Percentiles rank a stretch among this genome's conserved stretches.
phyloP scores from a whole-genome alignment of 108 stramenopile genomes.

The Mediolabrus comicus region DNA sequence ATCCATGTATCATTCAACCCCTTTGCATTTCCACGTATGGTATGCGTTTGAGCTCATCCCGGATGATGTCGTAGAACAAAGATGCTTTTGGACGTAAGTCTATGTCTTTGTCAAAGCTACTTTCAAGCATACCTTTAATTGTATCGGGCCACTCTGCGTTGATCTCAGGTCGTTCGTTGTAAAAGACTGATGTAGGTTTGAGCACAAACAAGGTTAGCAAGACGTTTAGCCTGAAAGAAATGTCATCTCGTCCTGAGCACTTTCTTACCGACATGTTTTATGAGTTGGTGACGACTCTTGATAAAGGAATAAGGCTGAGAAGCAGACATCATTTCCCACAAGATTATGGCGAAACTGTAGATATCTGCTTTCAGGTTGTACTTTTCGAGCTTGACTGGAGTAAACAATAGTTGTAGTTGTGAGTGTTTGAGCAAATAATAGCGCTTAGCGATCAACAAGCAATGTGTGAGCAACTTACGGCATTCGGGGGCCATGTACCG shows the following conservation, averaged over 20 bases:
- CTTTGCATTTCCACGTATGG: not conserved
- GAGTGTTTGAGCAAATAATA: too few species aligned
- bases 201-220: not conserved
- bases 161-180: slow-evolving; percentile 16
- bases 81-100: slow-evolving; percentile 3
- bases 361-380: slow-evolving; percentile 53
- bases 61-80: not conserved
- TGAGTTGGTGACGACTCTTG: slow-evolving; percentile 11
- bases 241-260: not conserved
- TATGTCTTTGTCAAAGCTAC: slow-evolving; percentile 8
- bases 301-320: slow-evolving; percentile 9
- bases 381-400: too few species aligned
- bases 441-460: too few species aligned
- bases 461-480: too few species aligned
- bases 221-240: not conserved
- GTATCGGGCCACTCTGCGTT: slow-evolving; percentile 5
- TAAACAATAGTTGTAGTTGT: too few species aligned
- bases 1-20: slow-evolving; percentile 3
- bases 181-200: not conserved
- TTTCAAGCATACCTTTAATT: slow-evolving; percentile 15
- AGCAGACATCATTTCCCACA: slow-evolving; percentile 45
- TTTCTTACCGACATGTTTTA: slow-evolving; percentile 21
- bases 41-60: not conserved
- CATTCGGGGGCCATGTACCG: slow-evolving; percentile 45
- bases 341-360: slow-evolving; percentile 43